Evolutionary conservation across 805 yeast genomes (phyloP), one percentile per base, ranked within the genome.

Genomic region (Lipomyces anomalus): DNA sequence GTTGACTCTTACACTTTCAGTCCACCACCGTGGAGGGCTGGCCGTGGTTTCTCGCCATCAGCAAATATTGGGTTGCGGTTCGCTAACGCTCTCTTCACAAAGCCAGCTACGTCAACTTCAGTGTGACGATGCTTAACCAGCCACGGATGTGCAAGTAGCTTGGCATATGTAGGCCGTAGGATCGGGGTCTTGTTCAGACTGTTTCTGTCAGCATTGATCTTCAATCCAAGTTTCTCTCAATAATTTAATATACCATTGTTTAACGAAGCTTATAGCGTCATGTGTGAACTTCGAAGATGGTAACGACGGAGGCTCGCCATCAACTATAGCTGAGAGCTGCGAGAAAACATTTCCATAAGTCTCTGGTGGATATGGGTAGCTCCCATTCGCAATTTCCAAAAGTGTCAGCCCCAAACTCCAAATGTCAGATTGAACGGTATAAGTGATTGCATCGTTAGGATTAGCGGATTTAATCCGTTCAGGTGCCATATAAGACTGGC

Each of bases 401-500:
- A 90, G 75, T 17, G 89, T 78, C 46, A 90, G 71, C 0, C 97
- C 98, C 36, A 90, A 67, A 0, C 96, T 87, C 98, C 98, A 90
- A 50, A 90, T 79, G 66, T 90, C 98, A 6, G 95, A 82, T 61
- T 90, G 97, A 3, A 88, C 95, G 1, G 96, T 80, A 65, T 90
- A 90, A 0, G 92, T 78, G 6, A 77, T 72, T 55, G 79, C 89
- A 60, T 83, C 88, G 1, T 88, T 46, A 7, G 90, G 52, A 70
- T 79, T 50, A 23, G 57, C 43, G 7, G 57, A 41, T 22, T 42
- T 40, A 57, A 92, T 92, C 60, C 98, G 76, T 63, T 90, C 98
- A 1, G 98, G 98, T 1, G 97, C 97, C 97, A 92, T 92, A 65
- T 90, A 90, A 1, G 95, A 84, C 67, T 92, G 98, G 66, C 98